Evolutionary conservation across 108 stramenopile species (phyloP).

Genomic region (Cyclotella kingstonii): DNA sequence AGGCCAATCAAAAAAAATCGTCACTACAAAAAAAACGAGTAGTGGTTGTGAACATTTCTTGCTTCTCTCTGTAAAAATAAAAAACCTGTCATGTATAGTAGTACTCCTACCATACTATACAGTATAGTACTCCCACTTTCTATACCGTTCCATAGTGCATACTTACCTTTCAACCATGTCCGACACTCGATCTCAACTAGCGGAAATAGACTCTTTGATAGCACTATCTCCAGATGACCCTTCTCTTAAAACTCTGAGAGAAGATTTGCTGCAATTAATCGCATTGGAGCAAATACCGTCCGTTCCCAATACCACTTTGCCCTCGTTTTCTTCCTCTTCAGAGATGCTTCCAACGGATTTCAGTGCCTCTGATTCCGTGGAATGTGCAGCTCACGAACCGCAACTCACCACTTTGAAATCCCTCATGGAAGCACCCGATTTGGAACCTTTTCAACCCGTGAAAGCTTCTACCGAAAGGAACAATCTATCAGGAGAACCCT

Average conservation of each 20-base stretch:
- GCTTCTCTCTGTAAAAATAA: no score
- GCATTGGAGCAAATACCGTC: constrained; percentile 39
- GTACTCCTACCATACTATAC: no score
- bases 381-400: constrained; percentile 31
- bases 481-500: not conserved
- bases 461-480: constrained; percentile 2
- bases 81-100: no score
- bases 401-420: constrained; percentile 7
- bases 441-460: constrained; percentile 35
- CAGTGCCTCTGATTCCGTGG: not conserved
- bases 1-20: no score
- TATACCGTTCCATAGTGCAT: not conserved
- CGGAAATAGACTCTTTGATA: constrained; percentile 63
- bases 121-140: not conserved
- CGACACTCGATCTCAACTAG: constrained; percentile 52
- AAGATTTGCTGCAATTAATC: constrained; percentile 75
- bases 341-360: not conserved
- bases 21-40: no score
- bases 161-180: constrained; percentile 23
- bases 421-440: constrained; percentile 38
- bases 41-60: no score
- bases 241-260: constrained; percentile 56
- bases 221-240: constrained; percentile 63
- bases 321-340: constrained; percentile 1
- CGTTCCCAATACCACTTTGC: not conserved